Percentiles rank a stretch among this genome's conserved stretches.
These are phyloP conservation scores for Thermothielavioides terrestris DNA, from an alignment of 495 filamentous ascomycete genomes.

Conservation along the genomic window DNA sequence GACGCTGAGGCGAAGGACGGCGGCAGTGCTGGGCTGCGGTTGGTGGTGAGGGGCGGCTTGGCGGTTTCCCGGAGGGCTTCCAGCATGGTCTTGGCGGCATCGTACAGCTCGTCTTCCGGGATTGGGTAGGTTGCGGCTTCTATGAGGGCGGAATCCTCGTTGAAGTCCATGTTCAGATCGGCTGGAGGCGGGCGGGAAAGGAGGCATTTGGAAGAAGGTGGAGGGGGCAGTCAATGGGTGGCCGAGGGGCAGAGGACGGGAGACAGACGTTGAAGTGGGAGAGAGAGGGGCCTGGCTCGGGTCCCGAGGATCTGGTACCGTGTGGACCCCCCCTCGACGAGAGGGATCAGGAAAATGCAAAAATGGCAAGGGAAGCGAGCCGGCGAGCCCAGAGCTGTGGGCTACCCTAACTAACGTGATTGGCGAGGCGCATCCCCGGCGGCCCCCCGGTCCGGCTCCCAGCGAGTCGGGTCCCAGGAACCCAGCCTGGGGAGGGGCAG, in stretches of 20 bases:
- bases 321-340: conserved; percentile 6
- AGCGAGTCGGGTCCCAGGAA: neutral
- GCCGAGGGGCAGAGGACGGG: no score
- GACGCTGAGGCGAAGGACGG: neutral
- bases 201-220: no score
- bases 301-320: conserved; percentile 8
- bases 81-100: neutral
- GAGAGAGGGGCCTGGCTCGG: neutral
- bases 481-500: neutral
- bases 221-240: no score
- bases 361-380: conserved; percentile 1
- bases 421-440: neutral
- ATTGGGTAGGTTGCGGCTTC: neutral
- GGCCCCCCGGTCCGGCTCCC: conserved; percentile 2
- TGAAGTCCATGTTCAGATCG: no score
- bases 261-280: neutral
- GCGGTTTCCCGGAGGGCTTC: neutral
- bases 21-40: neutral
- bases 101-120: conserved; percentile 6
- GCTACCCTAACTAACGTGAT: neutral
- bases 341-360: conserved; percentile 1
- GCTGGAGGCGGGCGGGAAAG: neutral
- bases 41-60: neutral
- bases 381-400: no score
- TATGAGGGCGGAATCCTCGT: conserved; percentile 3